A percentile compares a stretch with the other conserved stretches of the same genome.
These are phyloP conservation scores for Primulina huaijiensis DNA, from an alignment of 257 asterid genomes.

Conservation along the genomic window DNA sequence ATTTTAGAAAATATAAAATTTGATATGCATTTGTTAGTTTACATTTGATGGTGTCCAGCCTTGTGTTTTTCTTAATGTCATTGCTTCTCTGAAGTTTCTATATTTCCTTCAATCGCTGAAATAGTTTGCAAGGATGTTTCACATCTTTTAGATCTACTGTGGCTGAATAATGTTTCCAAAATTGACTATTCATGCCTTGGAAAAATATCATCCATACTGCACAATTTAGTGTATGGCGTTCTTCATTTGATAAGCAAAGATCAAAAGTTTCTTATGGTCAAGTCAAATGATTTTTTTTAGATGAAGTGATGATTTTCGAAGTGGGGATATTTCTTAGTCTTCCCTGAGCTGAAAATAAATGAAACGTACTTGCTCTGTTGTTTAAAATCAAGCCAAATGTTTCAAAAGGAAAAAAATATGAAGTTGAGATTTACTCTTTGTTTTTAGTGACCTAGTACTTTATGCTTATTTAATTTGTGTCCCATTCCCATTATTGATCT, in stretches of 20 bases:
- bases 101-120: background rate
- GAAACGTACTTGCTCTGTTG: too few species aligned
- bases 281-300: background rate
- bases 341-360: too few species aligned
- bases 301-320: background rate
- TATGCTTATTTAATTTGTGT: background rate
- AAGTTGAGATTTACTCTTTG: background rate
- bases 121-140: background rate
- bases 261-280: background rate
- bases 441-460: background rate
- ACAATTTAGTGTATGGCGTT: too few species aligned
- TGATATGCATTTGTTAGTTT: background rate
- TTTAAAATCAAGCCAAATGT: too few species aligned
- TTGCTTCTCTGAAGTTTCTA: background rate
- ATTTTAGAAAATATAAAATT: too few species aligned
- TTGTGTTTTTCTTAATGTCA: too few species aligned
- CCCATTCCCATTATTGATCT: slow-evolving; percentile 11
- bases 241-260: background rate
- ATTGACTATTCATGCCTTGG: background rate
- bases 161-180: background rate
- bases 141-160: background rate
- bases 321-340: too few species aligned
- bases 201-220: background rate
- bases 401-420: too few species aligned
- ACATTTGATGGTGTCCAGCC: background rate